phyloP scores from a whole-genome alignment of 345 rosid species.

The Salix arbutifolia region DNA sequence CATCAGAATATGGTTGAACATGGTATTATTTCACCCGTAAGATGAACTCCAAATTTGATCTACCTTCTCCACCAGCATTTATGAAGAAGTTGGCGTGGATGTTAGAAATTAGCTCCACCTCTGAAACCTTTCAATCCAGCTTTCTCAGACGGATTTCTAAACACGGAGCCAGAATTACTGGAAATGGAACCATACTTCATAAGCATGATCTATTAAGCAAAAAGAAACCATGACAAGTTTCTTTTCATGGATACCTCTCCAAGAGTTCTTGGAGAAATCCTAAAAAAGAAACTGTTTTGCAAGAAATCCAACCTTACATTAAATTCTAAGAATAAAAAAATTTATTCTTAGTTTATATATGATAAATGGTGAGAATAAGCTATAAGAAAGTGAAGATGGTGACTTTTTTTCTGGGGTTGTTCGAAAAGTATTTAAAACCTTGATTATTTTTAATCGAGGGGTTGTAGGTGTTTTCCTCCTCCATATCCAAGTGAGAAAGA shows the following conservation, averaged over 20 bases:
- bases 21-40: conserved; percentile 29
- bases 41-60: conserved; percentile 13
- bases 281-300: too few species aligned
- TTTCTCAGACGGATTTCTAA: background rate
- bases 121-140: background rate
- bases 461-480: too few species aligned
- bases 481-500: too few species aligned
- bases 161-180: background rate
- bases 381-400: too few species aligned
- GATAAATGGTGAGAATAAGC: too few species aligned
- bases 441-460: too few species aligned
- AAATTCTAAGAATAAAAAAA: too few species aligned
- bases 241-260: background rate
- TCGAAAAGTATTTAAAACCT: too few species aligned
- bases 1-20: conserved; percentile 16
- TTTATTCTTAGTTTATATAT: too few species aligned
- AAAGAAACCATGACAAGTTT: background rate
- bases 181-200: background rate
- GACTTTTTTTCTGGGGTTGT: too few species aligned
- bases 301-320: too few species aligned
- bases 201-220: background rate
- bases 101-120: background rate
- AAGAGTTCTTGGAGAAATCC: background rate
- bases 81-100: background rate
- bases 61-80: background rate